Evolutionary conservation across 2,329 filamentous ascomycete species (phyloP).

Genomic region (Chaetoscypha palmicola): DNA sequence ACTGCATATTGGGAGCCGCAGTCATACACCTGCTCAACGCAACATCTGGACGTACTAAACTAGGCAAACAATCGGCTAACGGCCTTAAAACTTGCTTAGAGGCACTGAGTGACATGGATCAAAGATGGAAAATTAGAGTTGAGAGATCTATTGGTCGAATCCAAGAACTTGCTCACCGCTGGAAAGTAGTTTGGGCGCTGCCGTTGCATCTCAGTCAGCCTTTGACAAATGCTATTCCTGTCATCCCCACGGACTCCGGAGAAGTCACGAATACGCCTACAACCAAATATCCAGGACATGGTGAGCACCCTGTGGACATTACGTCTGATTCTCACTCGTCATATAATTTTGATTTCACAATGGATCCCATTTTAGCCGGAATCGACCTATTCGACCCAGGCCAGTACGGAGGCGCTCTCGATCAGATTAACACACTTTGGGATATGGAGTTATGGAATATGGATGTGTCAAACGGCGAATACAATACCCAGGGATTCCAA

Average conservation of each 20-base stretch:
- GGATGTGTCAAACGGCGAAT: background rate
- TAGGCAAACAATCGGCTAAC: constrained; percentile 5
- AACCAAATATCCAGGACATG: background rate
- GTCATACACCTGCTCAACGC: constrained; percentile 8
- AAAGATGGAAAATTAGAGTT: background rate
- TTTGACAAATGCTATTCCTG: too few relatives aligned
- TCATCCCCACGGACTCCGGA: background rate
- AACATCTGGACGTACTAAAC: constrained; percentile 4
- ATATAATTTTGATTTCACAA: background rate
- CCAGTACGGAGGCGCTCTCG: constrained; percentile 1
- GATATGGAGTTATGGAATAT: constrained; percentile 1
- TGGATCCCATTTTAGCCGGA: background rate
- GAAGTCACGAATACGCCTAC: background rate
- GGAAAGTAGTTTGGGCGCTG: constrained; percentile 8
- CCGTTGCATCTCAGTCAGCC: constrained; percentile 6
- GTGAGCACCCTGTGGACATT: background rate
- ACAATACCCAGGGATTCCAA: background rate
- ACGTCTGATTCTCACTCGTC: background rate
- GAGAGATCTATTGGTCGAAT: background rate
- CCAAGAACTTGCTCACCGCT: constrained; percentile 4
- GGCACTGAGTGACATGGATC: constrained; percentile 2
- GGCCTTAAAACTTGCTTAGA: constrained; percentile 3
- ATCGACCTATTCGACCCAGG: background rate
- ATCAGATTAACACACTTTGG: constrained; percentile 2
- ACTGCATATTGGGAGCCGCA: constrained; percentile 2